These are phyloP conservation scores for Apiotrichum porosum DNA, from an alignment of 1,284 basidiomycete species.

Conservation along the genomic window DNA sequence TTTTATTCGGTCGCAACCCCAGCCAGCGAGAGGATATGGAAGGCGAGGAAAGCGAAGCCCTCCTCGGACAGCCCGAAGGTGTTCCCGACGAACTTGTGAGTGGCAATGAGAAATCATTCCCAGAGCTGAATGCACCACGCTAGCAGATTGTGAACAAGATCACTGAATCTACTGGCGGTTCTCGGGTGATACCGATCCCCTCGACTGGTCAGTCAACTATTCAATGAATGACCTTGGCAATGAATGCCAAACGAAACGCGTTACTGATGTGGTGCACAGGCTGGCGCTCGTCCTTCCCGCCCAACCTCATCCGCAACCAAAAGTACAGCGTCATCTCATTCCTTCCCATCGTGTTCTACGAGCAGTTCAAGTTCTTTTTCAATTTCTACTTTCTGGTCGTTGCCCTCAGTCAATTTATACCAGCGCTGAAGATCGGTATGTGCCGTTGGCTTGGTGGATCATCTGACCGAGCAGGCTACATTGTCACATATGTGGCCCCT, in stretches of 20 bases:
- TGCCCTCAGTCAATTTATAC: slow-evolving; percentile 91
- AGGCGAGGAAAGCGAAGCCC: slow-evolving; percentile 4
- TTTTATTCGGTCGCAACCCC: too few relatives aligned
- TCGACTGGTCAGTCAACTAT: background rate
- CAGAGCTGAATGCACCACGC: too few relatives aligned
- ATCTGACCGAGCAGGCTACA: slow-evolving; percentile 65
- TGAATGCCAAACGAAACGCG: background rate
- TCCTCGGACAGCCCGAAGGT: background rate
- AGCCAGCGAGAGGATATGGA: too few relatives aligned
- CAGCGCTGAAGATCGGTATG: slow-evolving; percentile 88
- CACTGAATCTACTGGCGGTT: too few relatives aligned
- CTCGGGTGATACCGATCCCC: background rate
- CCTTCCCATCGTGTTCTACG: slow-evolving; percentile 93
- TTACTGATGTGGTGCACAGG: slow-evolving; percentile 10
- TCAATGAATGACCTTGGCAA: background rate
- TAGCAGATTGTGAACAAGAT: too few relatives aligned
- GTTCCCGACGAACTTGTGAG: background rate
- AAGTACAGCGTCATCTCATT: slow-evolving; percentile 96
- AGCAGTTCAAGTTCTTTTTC: slow-evolving; percentile 99
- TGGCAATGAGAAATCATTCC: too few relatives aligned
- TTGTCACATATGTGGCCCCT: slow-evolving; percentile 92
- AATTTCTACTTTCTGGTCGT: slow-evolving; percentile 98
- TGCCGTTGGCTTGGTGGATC: slow-evolving; percentile 11
- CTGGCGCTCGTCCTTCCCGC: slow-evolving; percentile 45
- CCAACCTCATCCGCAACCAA: slow-evolving; percentile 93